phyloP scores from a whole-genome alignment of 1,284 basidiomycete species.

The Pseudozyma pruni region DNA sequence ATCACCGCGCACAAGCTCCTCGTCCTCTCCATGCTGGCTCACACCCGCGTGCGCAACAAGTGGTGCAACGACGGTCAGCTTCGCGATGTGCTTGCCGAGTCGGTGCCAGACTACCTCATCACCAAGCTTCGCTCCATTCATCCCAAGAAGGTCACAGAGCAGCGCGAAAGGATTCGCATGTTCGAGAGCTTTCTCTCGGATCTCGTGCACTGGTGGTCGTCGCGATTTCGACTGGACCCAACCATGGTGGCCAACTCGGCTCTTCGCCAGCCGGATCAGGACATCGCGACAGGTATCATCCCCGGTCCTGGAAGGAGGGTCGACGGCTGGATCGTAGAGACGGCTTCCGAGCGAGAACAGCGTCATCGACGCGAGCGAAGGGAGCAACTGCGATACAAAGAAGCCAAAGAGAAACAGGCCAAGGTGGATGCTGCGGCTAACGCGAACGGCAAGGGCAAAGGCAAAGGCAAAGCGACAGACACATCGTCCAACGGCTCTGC shows the following conservation, averaged over 20 bases:
- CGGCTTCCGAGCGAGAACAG: constrained; percentile 52
- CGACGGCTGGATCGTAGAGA: constrained; percentile 65
- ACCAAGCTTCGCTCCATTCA: constrained; percentile 62
- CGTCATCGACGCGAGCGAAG: constrained; percentile 52
- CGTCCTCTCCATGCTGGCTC: constrained; percentile 77
- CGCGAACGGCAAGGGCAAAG: constrained; percentile 23
- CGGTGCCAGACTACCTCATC: constrained; percentile 55
- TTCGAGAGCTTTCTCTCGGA: constrained; percentile 65
- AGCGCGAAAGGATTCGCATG: constrained; percentile 64
- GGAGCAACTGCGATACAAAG: constrained; percentile 29
- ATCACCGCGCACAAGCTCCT: constrained; percentile 63
- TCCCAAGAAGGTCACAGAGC: constrained; percentile 58
- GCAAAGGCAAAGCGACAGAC: constrained; percentile 17
- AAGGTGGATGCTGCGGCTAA: constrained; percentile 7
- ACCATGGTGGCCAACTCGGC: constrained; percentile 55
- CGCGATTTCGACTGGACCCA: constrained; percentile 56
- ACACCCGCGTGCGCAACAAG: constrained; percentile 80
- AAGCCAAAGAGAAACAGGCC: constrained; percentile 17
- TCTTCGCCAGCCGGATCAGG: constrained; percentile 60
- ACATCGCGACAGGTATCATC: constrained; percentile 52
- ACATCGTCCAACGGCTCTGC: neutral
- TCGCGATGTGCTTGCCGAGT: constrained; percentile 70
- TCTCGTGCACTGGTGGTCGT: constrained; percentile 63
- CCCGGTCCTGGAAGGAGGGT: constrained; percentile 49
- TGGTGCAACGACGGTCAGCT: constrained; percentile 86